Evolutionary conservation across 1,139 yeast species (phyloP).

Genomic region (Hemisphaericaspora xylanilytica): DNA sequence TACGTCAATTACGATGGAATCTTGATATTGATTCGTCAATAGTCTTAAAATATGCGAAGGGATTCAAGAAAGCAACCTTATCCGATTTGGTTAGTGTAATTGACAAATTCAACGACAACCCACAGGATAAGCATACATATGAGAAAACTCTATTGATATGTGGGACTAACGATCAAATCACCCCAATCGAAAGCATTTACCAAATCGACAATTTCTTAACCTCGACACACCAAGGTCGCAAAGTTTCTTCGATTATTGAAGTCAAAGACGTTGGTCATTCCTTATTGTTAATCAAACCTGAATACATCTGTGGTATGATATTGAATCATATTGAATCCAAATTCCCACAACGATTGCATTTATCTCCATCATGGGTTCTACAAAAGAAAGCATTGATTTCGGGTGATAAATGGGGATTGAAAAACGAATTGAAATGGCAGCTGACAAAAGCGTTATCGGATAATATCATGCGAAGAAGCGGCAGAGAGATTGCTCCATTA

Average conservation of each 20-base stretch:
- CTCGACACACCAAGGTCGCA: slow-evolving; percentile 20
- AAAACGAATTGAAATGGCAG: slow-evolving; percentile 73
- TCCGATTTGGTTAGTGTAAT: slow-evolving; percentile 46
- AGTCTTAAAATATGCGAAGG: slow-evolving; percentile 52
- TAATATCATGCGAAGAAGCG: slow-evolving; percentile 33
- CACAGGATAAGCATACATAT: slow-evolving; percentile 29
- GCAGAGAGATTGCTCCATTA: slow-evolving; percentile 43
- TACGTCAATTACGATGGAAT: slow-evolving; percentile 70
- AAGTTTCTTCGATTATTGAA: slow-evolving; percentile 33
- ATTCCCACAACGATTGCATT: slow-evolving; percentile 46
- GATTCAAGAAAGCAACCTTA: slow-evolving; percentile 42
- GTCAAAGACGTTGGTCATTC: slow-evolving; percentile 67
- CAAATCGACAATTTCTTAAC: slow-evolving; percentile 27
- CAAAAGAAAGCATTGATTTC: slow-evolving; percentile 58
- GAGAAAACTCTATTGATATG: slow-evolving; percentile 52
- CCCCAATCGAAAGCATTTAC: slow-evolving; percentile 41
- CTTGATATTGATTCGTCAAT: slow-evolving; percentile 57
- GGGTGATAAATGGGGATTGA: slow-evolving; percentile 77
- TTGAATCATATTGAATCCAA: slow-evolving; percentile 55
- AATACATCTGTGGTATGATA: slow-evolving; percentile 60
- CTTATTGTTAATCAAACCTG: slow-evolving; percentile 61
- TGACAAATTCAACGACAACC: slow-evolving; percentile 33
- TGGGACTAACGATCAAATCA: slow-evolving; percentile 57
- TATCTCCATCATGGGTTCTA: slow-evolving; percentile 65
- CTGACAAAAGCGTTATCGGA: slow-evolving; percentile 50